phyloP scores from a whole-genome alignment of 345 rosid species.

The Linum lewisii region DNA sequence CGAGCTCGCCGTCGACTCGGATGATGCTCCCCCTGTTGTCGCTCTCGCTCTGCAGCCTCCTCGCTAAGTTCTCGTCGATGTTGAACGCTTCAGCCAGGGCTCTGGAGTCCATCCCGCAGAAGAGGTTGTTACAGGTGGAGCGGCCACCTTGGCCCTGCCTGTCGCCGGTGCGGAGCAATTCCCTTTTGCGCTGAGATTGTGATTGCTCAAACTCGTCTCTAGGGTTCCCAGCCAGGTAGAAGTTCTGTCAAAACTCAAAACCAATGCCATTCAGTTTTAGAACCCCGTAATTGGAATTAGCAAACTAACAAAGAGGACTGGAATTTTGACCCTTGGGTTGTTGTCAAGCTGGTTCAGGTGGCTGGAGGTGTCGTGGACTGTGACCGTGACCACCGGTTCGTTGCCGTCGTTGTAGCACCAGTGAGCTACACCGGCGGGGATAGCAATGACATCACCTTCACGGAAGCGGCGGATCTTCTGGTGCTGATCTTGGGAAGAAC shows the following conservation, averaged over 20 bases:
- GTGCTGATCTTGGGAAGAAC: constrained; percentile 39
- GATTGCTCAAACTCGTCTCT: constrained; percentile 26
- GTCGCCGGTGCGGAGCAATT: constrained; percentile 14
- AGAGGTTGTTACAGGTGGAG: constrained; percentile 36
- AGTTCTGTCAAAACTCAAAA: constrained; percentile 35
- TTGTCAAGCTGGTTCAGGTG: constrained; percentile 56
- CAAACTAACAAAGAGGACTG: not conserved
- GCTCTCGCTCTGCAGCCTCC: constrained; percentile 33
- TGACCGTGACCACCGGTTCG: constrained; percentile 30
- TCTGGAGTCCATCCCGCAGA: constrained; percentile 41
- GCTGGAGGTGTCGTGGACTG: constrained; percentile 30
- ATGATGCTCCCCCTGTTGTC: constrained; percentile 55
- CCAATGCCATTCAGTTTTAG: no score
- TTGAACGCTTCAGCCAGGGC: constrained; percentile 52
- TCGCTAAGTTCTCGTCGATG: constrained; percentile 28
- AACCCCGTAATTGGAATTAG: no score
- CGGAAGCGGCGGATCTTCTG: constrained; percentile 42
- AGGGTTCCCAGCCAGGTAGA: constrained; percentile 67
- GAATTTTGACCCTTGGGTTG: constrained; percentile 37
- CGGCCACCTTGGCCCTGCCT: constrained; percentile 11
- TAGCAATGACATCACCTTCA: constrained; percentile 36
- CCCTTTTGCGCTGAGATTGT: not conserved
- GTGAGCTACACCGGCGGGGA: constrained; percentile 44
- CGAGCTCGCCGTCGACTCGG: constrained; percentile 37
- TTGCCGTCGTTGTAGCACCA: constrained; percentile 56